phyloP scores from a whole-genome alignment of 2,329 filamentous ascomycete genomes.

The Colletotrichum tanaceti region DNA sequence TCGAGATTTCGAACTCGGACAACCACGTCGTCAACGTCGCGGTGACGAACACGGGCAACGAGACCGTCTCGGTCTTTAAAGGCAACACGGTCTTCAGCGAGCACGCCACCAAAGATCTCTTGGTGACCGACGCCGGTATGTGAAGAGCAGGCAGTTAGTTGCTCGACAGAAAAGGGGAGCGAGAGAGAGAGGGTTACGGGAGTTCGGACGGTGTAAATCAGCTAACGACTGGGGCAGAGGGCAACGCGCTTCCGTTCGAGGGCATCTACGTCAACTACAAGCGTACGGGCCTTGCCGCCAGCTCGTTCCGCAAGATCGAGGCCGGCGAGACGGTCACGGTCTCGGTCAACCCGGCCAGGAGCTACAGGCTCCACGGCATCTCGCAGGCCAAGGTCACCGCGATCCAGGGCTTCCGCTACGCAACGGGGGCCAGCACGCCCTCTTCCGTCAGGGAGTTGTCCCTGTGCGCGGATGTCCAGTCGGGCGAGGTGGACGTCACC shows the following conservation, averaged over 20 bases:
- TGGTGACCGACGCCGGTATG: conserved; percentile 37
- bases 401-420: conserved; percentile 38
- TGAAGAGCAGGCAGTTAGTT: neutral
- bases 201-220: fast-evolving
- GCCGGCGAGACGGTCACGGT: conserved; percentile 35
- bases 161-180: too few relatives aligned
- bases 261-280: conserved; percentile 39
- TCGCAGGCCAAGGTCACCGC: conserved; percentile 34
- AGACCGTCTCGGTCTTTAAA: conserved; percentile 34
- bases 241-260: conserved; percentile 34
- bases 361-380: conserved; percentile 34
- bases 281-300: conserved; percentile 24
- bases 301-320: conserved; percentile 36
- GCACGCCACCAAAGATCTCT: conserved; percentile 37
- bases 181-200: too few relatives aligned
- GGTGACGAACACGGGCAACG: conserved; percentile 36
- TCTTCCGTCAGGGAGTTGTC: conserved; percentile 22
- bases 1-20: conserved; percentile 29
- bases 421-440: conserved; percentile 15
- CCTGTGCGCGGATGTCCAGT: conserved; percentile 25
- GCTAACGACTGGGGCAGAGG: conserved; percentile 12
- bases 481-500: conserved; percentile 29
- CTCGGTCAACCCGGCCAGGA: conserved; percentile 36
- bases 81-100: conserved; percentile 39
- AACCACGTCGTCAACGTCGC: conserved; percentile 36